Conservation (phyloP, 2,329 filamentous ascomycete genomes). For the Penicillium sp. region DNA sequence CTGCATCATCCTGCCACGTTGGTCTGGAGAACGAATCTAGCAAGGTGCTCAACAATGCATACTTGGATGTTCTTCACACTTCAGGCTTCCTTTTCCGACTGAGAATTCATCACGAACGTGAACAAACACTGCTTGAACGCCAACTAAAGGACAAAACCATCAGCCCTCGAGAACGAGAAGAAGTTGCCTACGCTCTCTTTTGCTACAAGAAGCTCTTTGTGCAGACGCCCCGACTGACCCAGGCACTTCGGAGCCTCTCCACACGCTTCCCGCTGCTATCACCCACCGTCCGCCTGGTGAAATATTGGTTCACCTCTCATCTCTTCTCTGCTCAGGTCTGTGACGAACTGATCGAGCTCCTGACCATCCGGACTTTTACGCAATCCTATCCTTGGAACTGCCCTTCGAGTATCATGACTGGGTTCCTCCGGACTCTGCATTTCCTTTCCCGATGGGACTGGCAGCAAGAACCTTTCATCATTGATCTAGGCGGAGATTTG, state of each 20-base stretch:
- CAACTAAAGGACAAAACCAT: constrained; percentile 67
- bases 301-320: constrained; percentile 84
- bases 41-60: constrained; percentile 69
- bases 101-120: constrained; percentile 82
- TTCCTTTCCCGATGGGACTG: constrained; percentile 89
- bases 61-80: constrained; percentile 73
- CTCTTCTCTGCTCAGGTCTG: constrained; percentile 70
- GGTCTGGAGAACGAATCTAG: constrained; percentile 72
- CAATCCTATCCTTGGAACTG: constrained; percentile 73
- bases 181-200: constrained; percentile 64
- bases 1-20: constrained; percentile 60
- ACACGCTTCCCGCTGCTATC: constrained; percentile 76
- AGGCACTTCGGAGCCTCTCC: constrained; percentile 72
- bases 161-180: constrained; percentile 61
- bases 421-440: constrained; percentile 73
- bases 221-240: constrained; percentile 70
- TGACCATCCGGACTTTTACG: constrained; percentile 72
- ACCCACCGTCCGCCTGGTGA: constrained; percentile 74
- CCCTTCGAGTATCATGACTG: constrained; percentile 71
- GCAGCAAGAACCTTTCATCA: constrained; percentile 72
- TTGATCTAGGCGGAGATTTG: constrained; percentile 66
- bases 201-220: constrained; percentile 66
- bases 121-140: constrained; percentile 74
- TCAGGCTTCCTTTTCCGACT: constrained; percentile 72
- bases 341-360: constrained; percentile 77